A percentile compares a stretch with the other conserved stretches of the same genome.
These are phyloP conservation scores for Picochlorum sp. DNA, from an alignment of 139 green algal genomes.

Conservation along the genomic window DNA sequence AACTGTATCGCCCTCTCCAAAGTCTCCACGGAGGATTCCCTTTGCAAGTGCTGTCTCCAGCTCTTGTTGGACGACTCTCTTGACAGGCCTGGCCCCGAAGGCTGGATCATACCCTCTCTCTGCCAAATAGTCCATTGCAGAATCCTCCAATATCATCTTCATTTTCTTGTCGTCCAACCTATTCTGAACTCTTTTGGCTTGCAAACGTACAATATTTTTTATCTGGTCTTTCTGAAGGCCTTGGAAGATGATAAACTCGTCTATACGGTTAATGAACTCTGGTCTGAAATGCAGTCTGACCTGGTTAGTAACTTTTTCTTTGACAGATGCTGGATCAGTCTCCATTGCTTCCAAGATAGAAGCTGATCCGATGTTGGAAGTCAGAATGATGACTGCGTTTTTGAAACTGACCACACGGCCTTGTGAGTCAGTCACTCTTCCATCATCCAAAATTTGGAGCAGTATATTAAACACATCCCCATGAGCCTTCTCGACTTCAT, in stretches of 20 bases:
- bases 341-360: constrained; percentile 54
- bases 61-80: constrained; percentile 91
- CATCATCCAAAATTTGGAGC: constrained; percentile 76
- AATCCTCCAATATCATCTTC: constrained; percentile 43
- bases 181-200: constrained; percentile 48
- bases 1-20: constrained; percentile 57
- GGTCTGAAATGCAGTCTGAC: constrained; percentile 86
- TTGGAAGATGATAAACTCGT: constrained; percentile 96
- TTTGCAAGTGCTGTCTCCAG: constrained; percentile 90
- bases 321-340: constrained; percentile 17
- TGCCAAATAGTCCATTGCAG: constrained; percentile 68
- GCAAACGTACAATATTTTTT: constrained; percentile 60
- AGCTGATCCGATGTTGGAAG: constrained; percentile 79
- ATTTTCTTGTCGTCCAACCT: constrained; percentile 85
- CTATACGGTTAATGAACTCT: constrained; percentile 96
- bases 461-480: constrained; percentile 81
- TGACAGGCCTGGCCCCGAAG: constrained; percentile 92
- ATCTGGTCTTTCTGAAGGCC: constrained; percentile 70
- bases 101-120: constrained; percentile 78
- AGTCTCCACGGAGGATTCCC: constrained; percentile 60
- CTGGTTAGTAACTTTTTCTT: constrained; percentile 40
- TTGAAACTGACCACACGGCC: constrained; percentile 90
- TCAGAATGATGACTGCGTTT: constrained; percentile 37
- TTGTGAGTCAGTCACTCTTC: constrained; percentile 72
- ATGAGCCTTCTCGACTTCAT: constrained; percentile 74